Evolutionary conservation across 1,284 basidiomycete species (phyloP), one percentile per base, ranked within the genome.

Genomic region (Rhodotorula glutinis): DNA sequence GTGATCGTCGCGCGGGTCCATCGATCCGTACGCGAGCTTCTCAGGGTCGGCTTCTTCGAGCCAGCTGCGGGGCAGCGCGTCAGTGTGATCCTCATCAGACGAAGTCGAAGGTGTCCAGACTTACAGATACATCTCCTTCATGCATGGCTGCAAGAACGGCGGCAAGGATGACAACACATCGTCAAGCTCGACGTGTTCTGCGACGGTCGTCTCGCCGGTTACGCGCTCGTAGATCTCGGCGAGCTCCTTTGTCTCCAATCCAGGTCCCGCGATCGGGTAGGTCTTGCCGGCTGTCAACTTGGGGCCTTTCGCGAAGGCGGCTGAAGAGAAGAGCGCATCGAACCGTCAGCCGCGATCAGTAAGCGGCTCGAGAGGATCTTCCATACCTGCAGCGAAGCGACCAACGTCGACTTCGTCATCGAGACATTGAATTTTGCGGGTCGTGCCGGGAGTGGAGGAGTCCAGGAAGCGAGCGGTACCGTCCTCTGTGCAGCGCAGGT

Each of bases 321-420:
- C 64, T 60, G 40, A 16, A 21, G 29, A 38, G 25, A 2, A 1
- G 14, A 11, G 9, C 16, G 1, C 30, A 23, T 41, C 38, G 25
- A n/a, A 0, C 16, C 4, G 17, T 9, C 5, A 38, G 55, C 19
- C 2, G n/a, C 23, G 25, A 25, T 16, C 30, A 3, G 13, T 27
- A 27, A 16, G 52, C 29, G 19, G 19, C 30, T 25, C 5, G 11
- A 38, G 5, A 5, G 14, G 40, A 38, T 7, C n/a, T 1, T 3
- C 4, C 62, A 25, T 5, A 65, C 63, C 63, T 1, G 53, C 47
- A 21, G 33, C 64, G 17, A 57, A 61, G 27, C 10, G 38, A 1
- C 64, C 64, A n/a, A 65, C 46, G 33, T 65, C 64, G 41, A 23
- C 53, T 17, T 29, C 16, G 30, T 61, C 64, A 33, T 65, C 64